A percentile compares a stretch with the other conserved stretches of the same genome.
Evolutionary conservation across 345 rosid species (phyloP).

Genomic region (Gynandropsis gynandra): DNA sequence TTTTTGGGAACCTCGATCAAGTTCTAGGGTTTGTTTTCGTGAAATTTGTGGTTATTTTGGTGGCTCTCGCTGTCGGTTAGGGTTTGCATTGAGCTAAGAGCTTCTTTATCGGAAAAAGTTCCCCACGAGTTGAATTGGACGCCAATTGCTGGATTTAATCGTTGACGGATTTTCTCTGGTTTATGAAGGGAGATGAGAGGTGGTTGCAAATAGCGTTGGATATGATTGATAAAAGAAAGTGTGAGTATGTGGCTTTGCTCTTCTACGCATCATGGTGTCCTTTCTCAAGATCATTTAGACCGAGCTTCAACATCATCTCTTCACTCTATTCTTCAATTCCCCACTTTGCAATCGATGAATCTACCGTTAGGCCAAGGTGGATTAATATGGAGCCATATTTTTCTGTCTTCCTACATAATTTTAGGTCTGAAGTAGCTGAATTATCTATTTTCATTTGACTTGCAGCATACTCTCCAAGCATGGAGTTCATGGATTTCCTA

Average conservation of each 20-base stretch:
- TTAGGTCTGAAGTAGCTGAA: neutral
- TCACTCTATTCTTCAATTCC: constrained; percentile 47
- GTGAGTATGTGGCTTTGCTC: constrained; percentile 63
- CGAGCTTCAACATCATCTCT: constrained; percentile 51
- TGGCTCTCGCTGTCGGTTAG: neutral
- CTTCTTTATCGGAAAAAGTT: neutral
- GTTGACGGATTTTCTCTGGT: neutral
- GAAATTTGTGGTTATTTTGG: neutral
- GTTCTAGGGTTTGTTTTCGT: neutral
- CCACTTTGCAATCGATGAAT: constrained; percentile 71
- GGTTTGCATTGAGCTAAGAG: neutral
- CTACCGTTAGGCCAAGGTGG: constrained; percentile 72
- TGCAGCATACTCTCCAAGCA: constrained; percentile 76
- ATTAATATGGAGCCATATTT: constrained; percentile 3
- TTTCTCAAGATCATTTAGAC: constrained; percentile 57
- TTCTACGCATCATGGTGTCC: constrained; percentile 95
- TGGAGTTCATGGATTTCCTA: constrained; percentile 82
- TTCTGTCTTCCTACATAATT: neutral
- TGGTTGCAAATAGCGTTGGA: constrained; percentile 49
- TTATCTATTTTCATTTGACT: neutral
- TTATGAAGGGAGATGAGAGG: constrained; percentile 65
- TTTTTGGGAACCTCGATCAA: neutral
- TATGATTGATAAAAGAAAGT: constrained; percentile 44
- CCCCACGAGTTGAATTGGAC: neutral
- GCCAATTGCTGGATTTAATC: neutral